A percentile compares a stretch with the other conserved stretches of the same genome.
phyloP scores from a whole-genome alignment of 352 stramenopile species.

The Phytopythium montanum region DNA sequence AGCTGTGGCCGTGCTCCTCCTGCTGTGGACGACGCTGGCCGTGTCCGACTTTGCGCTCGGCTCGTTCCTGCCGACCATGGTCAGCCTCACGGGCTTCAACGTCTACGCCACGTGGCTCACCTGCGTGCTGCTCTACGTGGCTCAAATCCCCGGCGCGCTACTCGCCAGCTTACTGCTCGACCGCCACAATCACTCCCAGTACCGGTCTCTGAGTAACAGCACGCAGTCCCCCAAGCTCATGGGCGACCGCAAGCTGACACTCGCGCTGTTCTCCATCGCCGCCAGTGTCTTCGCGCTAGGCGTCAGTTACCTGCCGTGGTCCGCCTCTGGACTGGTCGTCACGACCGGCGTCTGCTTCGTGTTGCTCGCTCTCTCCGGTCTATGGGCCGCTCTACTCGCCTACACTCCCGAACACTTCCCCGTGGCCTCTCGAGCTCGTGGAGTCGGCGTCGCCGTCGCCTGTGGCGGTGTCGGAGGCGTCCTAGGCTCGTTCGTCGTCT shows the following conservation, averaged over 20 bases:
- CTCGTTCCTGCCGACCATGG: conserved; percentile 24
- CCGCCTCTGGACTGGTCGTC: conserved; percentile 9
- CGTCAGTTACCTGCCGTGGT: conserved; percentile 26
- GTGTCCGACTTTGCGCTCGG: conserved; percentile 31
- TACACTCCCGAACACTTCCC: conserved; percentile 17
- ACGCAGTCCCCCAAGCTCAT: not conserved
- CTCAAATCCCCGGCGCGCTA: conserved; percentile 22
- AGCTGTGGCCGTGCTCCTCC: conserved; percentile 14
- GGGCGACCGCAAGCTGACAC: conserved; percentile 11
- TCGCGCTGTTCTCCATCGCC: conserved; percentile 14
- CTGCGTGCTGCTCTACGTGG: conserved; percentile 13
- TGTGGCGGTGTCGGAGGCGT: conserved; percentile 19
- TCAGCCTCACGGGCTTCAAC: conserved; percentile 31
- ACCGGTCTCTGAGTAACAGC: not conserved
- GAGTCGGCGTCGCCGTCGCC: conserved; percentile 24
- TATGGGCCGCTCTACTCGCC: conserved; percentile 19
- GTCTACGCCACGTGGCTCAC: conserved; percentile 24
- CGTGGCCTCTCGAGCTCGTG: conserved; percentile 13
- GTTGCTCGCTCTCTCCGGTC: conserved; percentile 16
- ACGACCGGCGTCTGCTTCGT: conserved; percentile 11
- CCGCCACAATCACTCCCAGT: not conserved
- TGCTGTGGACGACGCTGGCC: conserved; percentile 25
- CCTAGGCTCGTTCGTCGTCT: conserved; percentile 19
- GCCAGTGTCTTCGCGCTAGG: conserved; percentile 4
- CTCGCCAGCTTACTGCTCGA: conserved; percentile 14